These are phyloP conservation scores for Eutrema japonicum DNA, from an alignment of 345 rosid genomes.

Conservation along the genomic window DNA sequence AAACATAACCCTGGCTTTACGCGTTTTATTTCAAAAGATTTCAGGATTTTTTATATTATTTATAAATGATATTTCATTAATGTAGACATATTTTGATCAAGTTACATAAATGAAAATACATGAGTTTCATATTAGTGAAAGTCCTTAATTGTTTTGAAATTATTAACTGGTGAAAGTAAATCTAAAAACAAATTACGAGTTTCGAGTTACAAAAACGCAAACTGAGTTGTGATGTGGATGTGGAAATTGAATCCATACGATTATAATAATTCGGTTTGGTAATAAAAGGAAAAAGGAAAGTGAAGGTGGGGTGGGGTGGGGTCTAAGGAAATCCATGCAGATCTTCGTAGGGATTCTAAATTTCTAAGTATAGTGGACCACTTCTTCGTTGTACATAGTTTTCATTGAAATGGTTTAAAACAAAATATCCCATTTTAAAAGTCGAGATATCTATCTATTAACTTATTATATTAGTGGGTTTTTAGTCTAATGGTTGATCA, in stretches of 20 bases:
- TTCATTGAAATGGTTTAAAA: slow-evolving; percentile 30
- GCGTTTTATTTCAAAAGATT: background rate
- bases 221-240: slow-evolving; percentile 22
- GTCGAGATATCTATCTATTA: slow-evolving; percentile 14
- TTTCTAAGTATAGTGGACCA: slow-evolving; percentile 39
- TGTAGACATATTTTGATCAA: slow-evolving; percentile 1
- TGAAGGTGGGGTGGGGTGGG: slow-evolving; percentile 44
- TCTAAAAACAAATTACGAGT: background rate
- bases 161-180: slow-evolving; percentile 9
- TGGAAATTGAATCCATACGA: slow-evolving; percentile 16
- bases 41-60: background rate
- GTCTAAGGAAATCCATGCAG: slow-evolving; percentile 35
- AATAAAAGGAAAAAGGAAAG: slow-evolving; percentile 38
- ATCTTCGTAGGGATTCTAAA: slow-evolving; percentile 42
- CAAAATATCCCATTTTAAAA: slow-evolving; percentile 17
- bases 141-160: background rate
- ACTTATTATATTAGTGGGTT: background rate
- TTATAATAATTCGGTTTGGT: slow-evolving; percentile 31
- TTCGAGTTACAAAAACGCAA: background rate
- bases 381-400: slow-evolving; percentile 24
- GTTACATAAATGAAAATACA: background rate
- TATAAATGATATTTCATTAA: background rate
- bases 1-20: background rate
- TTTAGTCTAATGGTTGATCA: no score
- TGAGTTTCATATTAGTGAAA: slow-evolving; percentile 21